Base-by-base conservation (phyloP, 352 stramenopile species). In the Phytophthora lateralis region DNA sequence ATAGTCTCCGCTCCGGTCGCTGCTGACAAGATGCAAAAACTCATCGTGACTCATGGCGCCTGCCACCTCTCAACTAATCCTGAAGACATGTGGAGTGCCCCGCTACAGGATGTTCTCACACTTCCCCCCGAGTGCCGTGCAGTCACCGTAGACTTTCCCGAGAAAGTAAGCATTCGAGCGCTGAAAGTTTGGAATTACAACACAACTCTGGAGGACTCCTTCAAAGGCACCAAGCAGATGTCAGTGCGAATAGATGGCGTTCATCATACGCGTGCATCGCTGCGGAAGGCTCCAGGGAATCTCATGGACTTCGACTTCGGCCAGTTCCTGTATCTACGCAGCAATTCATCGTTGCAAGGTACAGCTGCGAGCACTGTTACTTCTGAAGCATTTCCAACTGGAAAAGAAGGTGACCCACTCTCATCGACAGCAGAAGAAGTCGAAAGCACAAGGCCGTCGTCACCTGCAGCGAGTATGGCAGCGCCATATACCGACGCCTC, bases 141-240 rank as follows among this genome's bases (percentile, higher is more conserved):
- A 27, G 71, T 93, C 10, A 55, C 47, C 5, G 54, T 96, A 4
- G 63, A 79, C 20, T 90, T 96, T 34, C 57, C 60, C 0, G 66
- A 85, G 5, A 64, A 51, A 18, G 66, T 87, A 11, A 67, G 35
- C 6, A 44, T 91, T 15, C 73, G 75, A 18, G 83, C 78, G 2
- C 60, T 93, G 35, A 88, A 88, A 46, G 64, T 91, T 20, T 92
- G 82, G 82, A 91, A 93, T 41, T 91, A 91, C 71, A 93, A 92
- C 68, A 78, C 80, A 30, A 80, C 73, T 27, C 62, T 88, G 1
- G 87, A 93, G 15, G 81, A 89, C n/a, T 90, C 80, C 7, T 89
- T 82, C 60, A 89, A 90, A 69, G 85, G 85, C 7, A 78, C 69
- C 24, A 91, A 93, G 41, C 73, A 85, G 45, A 71, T 91, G 45